Evolutionary conservation across 2,329 filamentous ascomycete genomes (phyloP).

Genomic region (Hypoxylon sp.): DNA sequence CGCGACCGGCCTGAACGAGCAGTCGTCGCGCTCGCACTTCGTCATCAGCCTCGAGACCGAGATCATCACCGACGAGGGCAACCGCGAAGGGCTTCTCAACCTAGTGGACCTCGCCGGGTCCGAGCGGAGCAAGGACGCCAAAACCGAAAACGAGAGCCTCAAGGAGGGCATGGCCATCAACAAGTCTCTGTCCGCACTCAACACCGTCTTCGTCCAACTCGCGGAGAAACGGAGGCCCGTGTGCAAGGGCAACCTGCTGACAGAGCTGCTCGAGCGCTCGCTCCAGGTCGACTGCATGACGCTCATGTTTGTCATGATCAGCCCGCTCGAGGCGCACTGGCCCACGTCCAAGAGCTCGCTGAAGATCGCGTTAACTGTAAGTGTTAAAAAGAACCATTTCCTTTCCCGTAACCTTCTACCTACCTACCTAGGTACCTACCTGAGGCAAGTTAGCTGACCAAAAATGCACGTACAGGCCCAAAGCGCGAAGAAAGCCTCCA

Average conservation of each 20-base stretch:
- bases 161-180: conserved; percentile 45
- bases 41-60: conserved; percentile 88
- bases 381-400: conserved; percentile 2
- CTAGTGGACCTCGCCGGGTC: conserved; percentile 94
- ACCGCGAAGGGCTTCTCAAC: conserved; percentile 90
- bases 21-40: conserved; percentile 91
- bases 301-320: conserved; percentile 50
- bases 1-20: conserved; percentile 91
- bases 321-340: conserved; percentile 35
- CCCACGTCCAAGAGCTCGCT: conserved; percentile 37
- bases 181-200: conserved; percentile 37
- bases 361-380: conserved; percentile 33
- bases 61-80: conserved; percentile 67
- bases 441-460: conserved; percentile 1
- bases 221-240: conserved; percentile 25
- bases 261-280: conserved; percentile 43
- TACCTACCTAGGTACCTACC: background rate
- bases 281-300: conserved; percentile 43
- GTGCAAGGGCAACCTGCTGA: conserved; percentile 39
- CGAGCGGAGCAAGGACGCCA: conserved; percentile 60
- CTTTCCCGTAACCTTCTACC: background rate
- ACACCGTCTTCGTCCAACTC: conserved; percentile 34
- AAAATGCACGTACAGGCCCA: conserved; percentile 13
- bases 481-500: conserved; percentile 13
- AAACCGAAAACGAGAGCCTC: conserved; percentile 30